Evolutionary conservation across 2,329 filamentous ascomycete species (phyloP), one percentile per base, ranked within the genome.

Genomic region (Didymella lethalis): DNA sequence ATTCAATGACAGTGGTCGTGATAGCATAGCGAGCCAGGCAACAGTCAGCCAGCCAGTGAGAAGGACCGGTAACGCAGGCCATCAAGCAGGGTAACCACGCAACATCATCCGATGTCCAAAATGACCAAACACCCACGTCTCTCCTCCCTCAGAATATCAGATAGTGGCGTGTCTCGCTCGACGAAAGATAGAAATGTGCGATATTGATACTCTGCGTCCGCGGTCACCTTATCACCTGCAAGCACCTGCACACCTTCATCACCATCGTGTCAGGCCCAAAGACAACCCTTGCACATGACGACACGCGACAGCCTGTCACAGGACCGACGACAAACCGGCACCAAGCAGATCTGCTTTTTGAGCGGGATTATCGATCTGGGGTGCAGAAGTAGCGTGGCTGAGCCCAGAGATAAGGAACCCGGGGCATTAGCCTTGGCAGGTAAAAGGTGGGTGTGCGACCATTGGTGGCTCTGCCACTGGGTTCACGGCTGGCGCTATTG

Each of bases 371-470:
- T 28, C 41, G 41, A 44, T 44, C 41, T 44, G 41, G 41, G 41
- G 41, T 44, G 41, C 41, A 44, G 41, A 44, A 28, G 25, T 44
- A 44, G 41, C 41, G 41, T 44, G 41, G 23, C 41, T 44, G 41
- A 44, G 41, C 41, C 41, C 23, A 44, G 41, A 44, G 41, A 44
- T 44, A 44, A 44, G 41, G 41, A 12, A 28, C 25, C 25, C 14
- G 41, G 23, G 41, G 41, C 40, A n/a, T 44, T 44, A 44, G 41
- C 41, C 32, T 44, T 44, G 23, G 41, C 41, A 23, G 41, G 14
- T 44, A 44, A 44, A 44, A 20, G 40, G 36, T 40, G 36, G n/a
- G 36, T 40, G 36, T 40, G 36, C 36, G 8, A 20, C n/a, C n/a
- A 40, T 40, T 20, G 41, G 41, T 44, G 23, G 41, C 28, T 23